Conservation (phyloP, 495 filamentous ascomycete genomes). For the Penicillium herquei region DNA sequence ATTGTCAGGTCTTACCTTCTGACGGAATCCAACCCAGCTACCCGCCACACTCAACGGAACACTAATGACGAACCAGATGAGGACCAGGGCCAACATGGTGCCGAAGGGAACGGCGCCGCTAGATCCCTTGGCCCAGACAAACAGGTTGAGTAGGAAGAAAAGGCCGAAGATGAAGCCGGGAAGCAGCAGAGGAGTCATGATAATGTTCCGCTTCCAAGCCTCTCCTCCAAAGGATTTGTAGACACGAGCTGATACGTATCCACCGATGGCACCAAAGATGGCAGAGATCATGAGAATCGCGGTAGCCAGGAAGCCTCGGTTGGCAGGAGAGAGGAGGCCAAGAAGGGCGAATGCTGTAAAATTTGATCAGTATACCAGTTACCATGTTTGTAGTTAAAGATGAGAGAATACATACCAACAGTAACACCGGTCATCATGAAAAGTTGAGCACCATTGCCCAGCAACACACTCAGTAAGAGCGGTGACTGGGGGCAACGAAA, state of each 20-base stretch:
- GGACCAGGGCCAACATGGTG: conserved; percentile 89
- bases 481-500: conserved; percentile 85
- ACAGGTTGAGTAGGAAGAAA: conserved; percentile 95
- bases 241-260: conserved; percentile 81
- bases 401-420: conserved; percentile 51
- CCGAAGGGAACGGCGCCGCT: conserved; percentile 94
- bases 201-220: conserved; percentile 90
- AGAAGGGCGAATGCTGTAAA: conserved; percentile 74
- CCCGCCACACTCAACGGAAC: conserved; percentile 87
- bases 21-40: conserved; percentile 88
- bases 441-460: conserved; percentile 92
- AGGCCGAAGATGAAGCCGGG: conserved; percentile 81
- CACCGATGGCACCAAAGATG: conserved; percentile 87
- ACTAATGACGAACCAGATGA: conserved; percentile 96
- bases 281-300: conserved; percentile 92
- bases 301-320: conserved; percentile 87
- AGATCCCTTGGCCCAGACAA: conserved; percentile 87
- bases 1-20: conserved; percentile 37
- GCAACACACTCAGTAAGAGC: conserved; percentile 78
- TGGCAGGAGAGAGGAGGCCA: conserved; percentile 91
- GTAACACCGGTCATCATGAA: conserved; percentile 97
- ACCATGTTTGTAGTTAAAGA: neutral
- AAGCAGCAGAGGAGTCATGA: conserved; percentile 79
- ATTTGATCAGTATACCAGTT: conserved; percentile 7
- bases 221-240: conserved; percentile 94